phyloP scores from a whole-genome alignment of 192 early-diverging fungal genomes.

The Phycomyces nitens region DNA sequence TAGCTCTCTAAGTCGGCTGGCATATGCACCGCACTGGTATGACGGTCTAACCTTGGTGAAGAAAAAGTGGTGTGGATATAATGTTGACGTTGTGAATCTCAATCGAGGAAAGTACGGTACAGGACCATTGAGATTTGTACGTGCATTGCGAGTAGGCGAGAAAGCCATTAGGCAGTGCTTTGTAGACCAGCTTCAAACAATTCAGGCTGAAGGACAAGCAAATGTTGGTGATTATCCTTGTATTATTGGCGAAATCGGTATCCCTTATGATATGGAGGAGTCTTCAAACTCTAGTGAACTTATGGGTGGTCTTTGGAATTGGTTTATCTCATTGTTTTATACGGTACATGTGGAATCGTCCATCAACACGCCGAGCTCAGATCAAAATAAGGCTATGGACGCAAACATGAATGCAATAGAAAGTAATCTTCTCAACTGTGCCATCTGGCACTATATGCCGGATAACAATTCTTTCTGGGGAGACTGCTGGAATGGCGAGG shows the following conservation, averaged over 20 bases:
- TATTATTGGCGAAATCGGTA: conserved; percentile 50
- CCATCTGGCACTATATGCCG: conserved; percentile 56
- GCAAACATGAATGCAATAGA: conserved; percentile 47
- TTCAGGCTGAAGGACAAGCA: conserved; percentile 42
- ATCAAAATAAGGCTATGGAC: conserved; percentile 55
- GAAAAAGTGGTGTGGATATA: conserved; percentile 56
- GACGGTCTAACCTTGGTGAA: conserved; percentile 57
- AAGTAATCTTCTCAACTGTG: conserved; percentile 44
- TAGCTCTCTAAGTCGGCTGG: conserved; percentile 36
- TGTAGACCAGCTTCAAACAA: conserved; percentile 41
- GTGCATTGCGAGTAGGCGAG: conserved; percentile 49
- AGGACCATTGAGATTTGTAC: conserved; percentile 36
- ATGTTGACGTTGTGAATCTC: conserved; percentile 53
- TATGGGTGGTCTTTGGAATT: conserved; percentile 23
- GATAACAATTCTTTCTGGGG: conserved; percentile 48
- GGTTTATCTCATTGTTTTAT: conserved; percentile 21
- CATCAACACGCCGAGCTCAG: conserved; percentile 26
- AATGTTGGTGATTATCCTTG: conserved; percentile 46
- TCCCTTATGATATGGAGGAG: conserved; percentile 50
- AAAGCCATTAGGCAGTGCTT: conserved; percentile 51
- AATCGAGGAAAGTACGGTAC: conserved; percentile 51
- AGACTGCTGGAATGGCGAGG: conserved; percentile 56
- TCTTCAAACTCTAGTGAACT: conserved; percentile 23
- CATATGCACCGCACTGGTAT: conserved; percentile 59
- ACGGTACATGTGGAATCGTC: conserved; percentile 8